Conservation (phyloP, 2,329 filamentous ascomycete species). For the Venturia effusa region DNA sequence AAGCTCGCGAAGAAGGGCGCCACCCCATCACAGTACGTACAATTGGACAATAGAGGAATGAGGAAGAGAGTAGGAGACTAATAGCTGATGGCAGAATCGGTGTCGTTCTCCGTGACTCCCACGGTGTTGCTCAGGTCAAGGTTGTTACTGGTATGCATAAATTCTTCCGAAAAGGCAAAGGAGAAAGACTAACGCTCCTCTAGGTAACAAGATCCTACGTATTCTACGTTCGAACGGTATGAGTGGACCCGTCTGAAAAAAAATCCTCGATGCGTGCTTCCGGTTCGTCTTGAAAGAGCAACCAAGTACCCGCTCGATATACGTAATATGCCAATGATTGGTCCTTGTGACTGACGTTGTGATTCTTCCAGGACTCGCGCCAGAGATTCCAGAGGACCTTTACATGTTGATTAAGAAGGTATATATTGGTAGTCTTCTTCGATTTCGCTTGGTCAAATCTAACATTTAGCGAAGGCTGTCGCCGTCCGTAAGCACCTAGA, state of each 20-base stretch:
- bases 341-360: constrained; percentile 81
- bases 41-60: background rate
- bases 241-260: constrained; percentile 38
- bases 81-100: constrained; percentile 49
- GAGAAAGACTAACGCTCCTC: constrained; percentile 27
- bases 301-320: background rate
- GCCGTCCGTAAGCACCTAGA: constrained; percentile 99
- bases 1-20: constrained; percentile 99
- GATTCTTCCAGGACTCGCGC: constrained; percentile 89
- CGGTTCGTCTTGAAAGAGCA: constrained; percentile 7
- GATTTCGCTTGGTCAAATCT: background rate
- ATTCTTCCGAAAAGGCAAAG: constrained; percentile 7
- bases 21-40: constrained; percentile 67
- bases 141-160: constrained; percentile 70
- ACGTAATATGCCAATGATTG: constrained; percentile 64
- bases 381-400: constrained; percentile 97
- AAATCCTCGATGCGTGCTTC: background rate
- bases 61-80: background rate
- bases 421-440: constrained; percentile 14
- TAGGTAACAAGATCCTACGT: constrained; percentile 99
- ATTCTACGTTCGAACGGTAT: constrained; percentile 97
- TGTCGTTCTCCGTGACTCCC: constrained; percentile 95
- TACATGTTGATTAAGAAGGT: constrained; percentile 99
- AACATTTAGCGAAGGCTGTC: constrained; percentile 54
- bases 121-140: constrained; percentile 97